Base-by-base conservation (phyloP, 495 filamentous ascomycete species). In the Hypoxylon intermedium region DNA sequence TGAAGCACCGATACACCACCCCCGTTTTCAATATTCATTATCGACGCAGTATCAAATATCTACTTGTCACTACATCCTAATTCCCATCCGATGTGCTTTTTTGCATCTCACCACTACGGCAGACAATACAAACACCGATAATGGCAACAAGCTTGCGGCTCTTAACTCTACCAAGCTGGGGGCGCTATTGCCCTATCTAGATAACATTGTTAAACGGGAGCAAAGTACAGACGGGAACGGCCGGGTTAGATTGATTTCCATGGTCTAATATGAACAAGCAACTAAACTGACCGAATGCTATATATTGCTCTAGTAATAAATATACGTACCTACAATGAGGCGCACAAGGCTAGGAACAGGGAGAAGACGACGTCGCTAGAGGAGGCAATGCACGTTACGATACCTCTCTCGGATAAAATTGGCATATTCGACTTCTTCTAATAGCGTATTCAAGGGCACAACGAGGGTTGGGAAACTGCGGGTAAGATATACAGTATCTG, bases 201-300 rank as follows among this genome's bases (percentile, higher is more conserved):
- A 55, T 68, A 21, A 66, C 65, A 2, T 54, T 70, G 9, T 58
- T 61, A 19, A 55, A 68, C 30, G 65, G 65, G n/a, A 60, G 43
- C 24, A 66, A 63, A 34, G 65, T 68, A 6, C 65, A 68, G 28
- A 71, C 68, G 7, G 68, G 68, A 28, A 71, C 68, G 1, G 52
- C 68, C 9, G 65, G 63, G 59, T 67, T 6, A n/a, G 37, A 15
- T 15, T 18, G n/a, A 23, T 13, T 13, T 2, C 41, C 23, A 28
- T 36, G 9, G n/a, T 1, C 21, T 20, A 7, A 5, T 40, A 33
- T 4, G 23, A 15, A 33, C 45, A 15, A n/a, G n/a, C 16, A 9
- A 9, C 40, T 48, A 41, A 55, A 33, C 9, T 21, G 7, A 36
- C n/a, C n/a, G n/a, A n/a, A n/a, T 6, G 41, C 7, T 36, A 4